Percentiles rank a stretch among this genome's conserved stretches.
Evolutionary conservation across 164 flowering plant genomes (phyloP).

Genomic region (Paratinospora sagittata): DNA sequence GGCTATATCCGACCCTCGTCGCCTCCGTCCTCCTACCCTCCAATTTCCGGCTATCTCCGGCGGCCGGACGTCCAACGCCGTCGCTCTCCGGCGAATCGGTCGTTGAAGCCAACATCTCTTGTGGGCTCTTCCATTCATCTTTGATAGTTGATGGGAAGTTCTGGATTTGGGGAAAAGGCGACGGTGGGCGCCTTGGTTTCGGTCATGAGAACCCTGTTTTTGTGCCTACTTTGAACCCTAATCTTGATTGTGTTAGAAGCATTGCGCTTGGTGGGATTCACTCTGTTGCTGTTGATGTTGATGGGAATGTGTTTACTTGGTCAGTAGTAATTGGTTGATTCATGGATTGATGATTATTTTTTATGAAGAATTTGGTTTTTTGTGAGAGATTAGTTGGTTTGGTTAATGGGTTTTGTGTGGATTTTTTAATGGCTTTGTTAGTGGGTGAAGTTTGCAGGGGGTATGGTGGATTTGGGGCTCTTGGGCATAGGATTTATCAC

Average conservation of each 20-base stretch:
- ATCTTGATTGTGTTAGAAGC: constrained; percentile 39
- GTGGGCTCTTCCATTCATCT: constrained; percentile 84
- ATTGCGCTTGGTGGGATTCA: constrained; percentile 82
- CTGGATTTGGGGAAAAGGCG: constrained; percentile 98
- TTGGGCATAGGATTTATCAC: constrained; percentile 80
- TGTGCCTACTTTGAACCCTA: constrained; percentile 56
- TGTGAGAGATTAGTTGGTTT: background rate
- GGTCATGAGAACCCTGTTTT: constrained; percentile 68
- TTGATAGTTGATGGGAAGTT: constrained; percentile 55
- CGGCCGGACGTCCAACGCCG: constrained; percentile 38
- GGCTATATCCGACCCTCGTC: constrained; percentile 62
- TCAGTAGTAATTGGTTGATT: constrained; percentile 39
- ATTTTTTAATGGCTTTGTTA: constrained; percentile 4
- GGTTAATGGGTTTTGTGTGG: background rate
- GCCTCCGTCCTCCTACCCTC: constrained; percentile 48
- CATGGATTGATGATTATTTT: too few species aligned
- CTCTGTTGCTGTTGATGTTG: constrained; percentile 52
- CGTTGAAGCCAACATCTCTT: constrained; percentile 59
- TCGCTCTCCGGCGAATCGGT: background rate
- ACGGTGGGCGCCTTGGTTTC: constrained; percentile 82
- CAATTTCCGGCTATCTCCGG: constrained; percentile 40
- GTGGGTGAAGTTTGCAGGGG: constrained; percentile 82
- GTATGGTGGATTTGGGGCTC: constrained; percentile 98
- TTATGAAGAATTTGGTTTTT: background rate
- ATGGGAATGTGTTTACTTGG: constrained; percentile 81